Conservation (phyloP, 2,329 filamentous ascomycete species). For the Didymella exigua region DNA sequence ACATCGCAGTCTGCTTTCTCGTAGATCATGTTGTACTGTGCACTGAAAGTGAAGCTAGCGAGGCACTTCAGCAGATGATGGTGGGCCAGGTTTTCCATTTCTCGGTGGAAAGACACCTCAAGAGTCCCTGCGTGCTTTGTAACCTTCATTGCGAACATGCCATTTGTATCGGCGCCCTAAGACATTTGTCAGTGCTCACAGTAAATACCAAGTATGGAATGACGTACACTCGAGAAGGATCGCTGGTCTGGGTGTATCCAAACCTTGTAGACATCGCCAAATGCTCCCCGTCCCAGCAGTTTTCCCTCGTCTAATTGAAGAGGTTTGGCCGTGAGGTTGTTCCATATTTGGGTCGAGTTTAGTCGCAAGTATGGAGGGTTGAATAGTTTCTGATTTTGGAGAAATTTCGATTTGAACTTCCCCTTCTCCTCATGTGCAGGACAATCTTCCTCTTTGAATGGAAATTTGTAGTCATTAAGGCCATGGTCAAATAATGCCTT, state of each 20-base stretch:
- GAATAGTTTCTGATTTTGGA: neutral
- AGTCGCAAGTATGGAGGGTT: neutral
- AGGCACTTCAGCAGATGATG: conserved; percentile 24
- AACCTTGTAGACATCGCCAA: neutral
- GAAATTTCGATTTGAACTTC: neutral
- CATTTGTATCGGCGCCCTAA: neutral
- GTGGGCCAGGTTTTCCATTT: conserved; percentile 4
- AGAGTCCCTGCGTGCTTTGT: neutral
- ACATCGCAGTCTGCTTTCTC: conserved; percentile 15
- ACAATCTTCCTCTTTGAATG: neutral
- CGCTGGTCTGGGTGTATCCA: neutral
- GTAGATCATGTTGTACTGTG: conserved; percentile 20
- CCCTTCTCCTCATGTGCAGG: neutral
- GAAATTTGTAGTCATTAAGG: neutral
- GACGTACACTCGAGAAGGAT: neutral
- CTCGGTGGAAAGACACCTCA: neutral
- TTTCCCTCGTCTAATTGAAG: neutral
- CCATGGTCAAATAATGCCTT: neutral
- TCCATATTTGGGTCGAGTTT: neutral
- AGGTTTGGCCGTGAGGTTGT: neutral
- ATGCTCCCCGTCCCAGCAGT: conserved; percentile 2
- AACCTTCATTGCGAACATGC: conserved; percentile 5
- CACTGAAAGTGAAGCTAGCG: conserved; percentile 20
- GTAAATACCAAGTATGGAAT: too few relatives aligned
- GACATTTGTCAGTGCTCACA: too few relatives aligned